A percentile compares a stretch with the other conserved stretches of the same genome.
Evolutionary conservation across 2,329 filamentous ascomycete species (phyloP).

Genomic region (Ilyonectria mors-panacis): DNA sequence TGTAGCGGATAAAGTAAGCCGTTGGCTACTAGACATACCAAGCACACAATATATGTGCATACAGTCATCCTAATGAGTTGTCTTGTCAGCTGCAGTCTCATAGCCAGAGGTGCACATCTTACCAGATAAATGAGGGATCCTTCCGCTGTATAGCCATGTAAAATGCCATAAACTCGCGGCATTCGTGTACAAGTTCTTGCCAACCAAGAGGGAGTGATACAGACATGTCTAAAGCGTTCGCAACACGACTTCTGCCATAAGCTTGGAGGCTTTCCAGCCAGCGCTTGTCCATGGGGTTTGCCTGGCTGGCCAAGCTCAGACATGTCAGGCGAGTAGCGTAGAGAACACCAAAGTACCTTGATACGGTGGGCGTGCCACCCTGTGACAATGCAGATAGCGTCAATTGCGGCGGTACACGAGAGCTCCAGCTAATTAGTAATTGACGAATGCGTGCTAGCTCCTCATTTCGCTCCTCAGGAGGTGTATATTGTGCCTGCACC

Average conservation of each 20-base stretch:
- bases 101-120: not conserved
- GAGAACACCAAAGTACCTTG: constrained; percentile 5
- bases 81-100: too few species aligned
- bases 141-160: not conserved
- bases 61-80: too few species aligned
- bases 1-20: too few species aligned
- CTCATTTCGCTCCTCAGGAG: not conserved
- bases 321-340: not conserved
- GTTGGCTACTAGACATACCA: too few species aligned
- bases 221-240: not conserved
- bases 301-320: not conserved
- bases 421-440: not conserved
- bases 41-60: too few species aligned
- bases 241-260: not conserved
- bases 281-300: not conserved
- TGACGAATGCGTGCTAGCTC: not conserved
- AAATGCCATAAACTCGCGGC: not conserved
- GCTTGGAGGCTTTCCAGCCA: not conserved
- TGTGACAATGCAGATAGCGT: not conserved
- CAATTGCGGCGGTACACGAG: not conserved
- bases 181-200: not conserved
- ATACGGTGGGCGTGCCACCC: not conserved
- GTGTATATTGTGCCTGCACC: not conserved
- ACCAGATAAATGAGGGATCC: not conserved
- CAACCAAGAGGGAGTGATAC: not conserved